Evolutionary conservation across 345 rosid species (phyloP).

Genomic region (Arabidopsis thaliana): DNA sequence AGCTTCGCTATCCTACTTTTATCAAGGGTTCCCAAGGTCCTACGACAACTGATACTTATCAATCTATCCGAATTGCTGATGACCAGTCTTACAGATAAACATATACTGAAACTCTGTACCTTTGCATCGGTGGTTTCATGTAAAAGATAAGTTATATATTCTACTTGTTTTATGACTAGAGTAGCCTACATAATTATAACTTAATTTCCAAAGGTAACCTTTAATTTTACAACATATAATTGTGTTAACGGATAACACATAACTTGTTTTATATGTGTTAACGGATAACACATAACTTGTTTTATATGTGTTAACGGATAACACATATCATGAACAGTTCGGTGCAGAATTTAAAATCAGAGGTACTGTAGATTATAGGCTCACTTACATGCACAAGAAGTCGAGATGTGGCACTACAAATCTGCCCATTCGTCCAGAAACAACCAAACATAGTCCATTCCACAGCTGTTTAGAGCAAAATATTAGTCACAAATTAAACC

Average conservation of each 20-base stretch:
- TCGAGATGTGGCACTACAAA: constrained; percentile 98
- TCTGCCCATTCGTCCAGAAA: constrained; percentile 98
- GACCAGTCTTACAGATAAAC: neutral
- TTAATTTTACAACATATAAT: neutral
- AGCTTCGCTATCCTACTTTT: constrained; percentile 15
- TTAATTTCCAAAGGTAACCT: neutral
- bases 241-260: neutral
- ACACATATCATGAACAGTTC: constrained; percentile 10
- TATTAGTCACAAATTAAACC: constrained; percentile 17
- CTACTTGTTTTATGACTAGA: neutral
- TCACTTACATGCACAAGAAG: constrained; percentile 85
- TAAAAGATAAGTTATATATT: neutral
- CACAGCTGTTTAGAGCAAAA: constrained; percentile 61
- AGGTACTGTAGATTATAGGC: constrained; percentile 21
- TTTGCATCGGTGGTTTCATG: constrained; percentile 22
- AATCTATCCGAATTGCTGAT: constrained; percentile 14
- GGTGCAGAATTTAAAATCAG: neutral
- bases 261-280: neutral
- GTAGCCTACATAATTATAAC: neutral
- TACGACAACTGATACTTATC: constrained; percentile 7
- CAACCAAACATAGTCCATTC: constrained; percentile 91
- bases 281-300: neutral
- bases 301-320: neutral
- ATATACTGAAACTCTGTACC: neutral
- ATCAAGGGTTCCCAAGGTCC: neutral